These are phyloP conservation scores for Apiospora marii DNA, from an alignment of 2,329 filamentous ascomycete species.

Conservation along the genomic window DNA sequence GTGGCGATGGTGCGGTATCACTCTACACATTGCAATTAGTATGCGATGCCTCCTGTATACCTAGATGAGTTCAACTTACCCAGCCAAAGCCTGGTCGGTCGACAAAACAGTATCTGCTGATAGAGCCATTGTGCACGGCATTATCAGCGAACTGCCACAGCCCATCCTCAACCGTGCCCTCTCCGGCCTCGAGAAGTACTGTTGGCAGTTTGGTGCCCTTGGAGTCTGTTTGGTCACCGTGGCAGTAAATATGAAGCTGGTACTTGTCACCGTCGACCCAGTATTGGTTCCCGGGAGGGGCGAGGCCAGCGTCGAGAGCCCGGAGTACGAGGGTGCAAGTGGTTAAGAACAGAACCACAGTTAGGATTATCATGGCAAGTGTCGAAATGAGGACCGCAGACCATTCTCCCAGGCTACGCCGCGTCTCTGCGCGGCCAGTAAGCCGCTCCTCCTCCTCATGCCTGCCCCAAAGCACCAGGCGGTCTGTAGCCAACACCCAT, in stretches of 20 bases:
- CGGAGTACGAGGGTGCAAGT: conserved; percentile 83
- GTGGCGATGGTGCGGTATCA: conserved; percentile 91
- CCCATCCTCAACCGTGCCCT: conserved; percentile 78
- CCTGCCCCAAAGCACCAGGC: conserved; percentile 90
- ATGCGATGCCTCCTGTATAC: too few species aligned
- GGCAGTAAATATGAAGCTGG: conserved; percentile 83
- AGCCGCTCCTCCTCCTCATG: conserved; percentile 90
- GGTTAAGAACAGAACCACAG: conserved; percentile 74
- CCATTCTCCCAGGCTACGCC: conserved; percentile 86
- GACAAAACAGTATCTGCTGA: conserved; percentile 91
- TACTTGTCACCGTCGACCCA: conserved; percentile 87
- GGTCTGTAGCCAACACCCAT: conserved; percentile 82
- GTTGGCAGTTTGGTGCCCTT: conserved; percentile 72
- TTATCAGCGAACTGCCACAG: conserved; percentile 82
- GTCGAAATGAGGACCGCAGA: conserved; percentile 78
- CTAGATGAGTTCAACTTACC: conserved; percentile 46
- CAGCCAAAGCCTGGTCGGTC: conserved; percentile 91
- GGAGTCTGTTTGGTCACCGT: conserved; percentile 72
- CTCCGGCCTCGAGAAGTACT: conserved; percentile 84
- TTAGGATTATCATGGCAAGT: conserved; percentile 73
- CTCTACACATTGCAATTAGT: conserved; percentile 48
- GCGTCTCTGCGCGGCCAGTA: conserved; percentile 86
- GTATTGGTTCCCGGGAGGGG: conserved; percentile 76
- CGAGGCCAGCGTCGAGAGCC: conserved; percentile 77
- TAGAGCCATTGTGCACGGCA: conserved; percentile 79